Evolutionary conservation across 139 green algal genomes (phyloP).

Genomic region (Tetratostichococcus sp.): DNA sequence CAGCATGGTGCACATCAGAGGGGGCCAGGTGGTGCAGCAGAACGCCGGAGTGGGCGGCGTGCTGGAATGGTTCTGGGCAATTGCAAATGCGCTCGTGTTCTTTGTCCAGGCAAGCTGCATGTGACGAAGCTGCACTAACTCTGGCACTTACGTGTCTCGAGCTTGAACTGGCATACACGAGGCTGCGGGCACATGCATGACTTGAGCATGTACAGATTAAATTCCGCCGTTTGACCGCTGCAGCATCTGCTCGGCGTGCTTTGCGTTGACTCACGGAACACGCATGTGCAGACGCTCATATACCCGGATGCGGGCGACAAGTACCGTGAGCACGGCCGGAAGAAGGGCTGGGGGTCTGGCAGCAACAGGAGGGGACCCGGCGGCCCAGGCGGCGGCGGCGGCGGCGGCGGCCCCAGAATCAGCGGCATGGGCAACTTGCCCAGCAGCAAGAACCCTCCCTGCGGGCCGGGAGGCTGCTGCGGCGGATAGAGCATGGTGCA

Average conservation of each 20-base stretch:
- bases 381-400: neutral
- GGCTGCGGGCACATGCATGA: too few relatives aligned
- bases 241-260: too few relatives aligned
- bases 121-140: too few relatives aligned
- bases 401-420: neutral
- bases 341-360: conserved; percentile 5
- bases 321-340: conserved; percentile 4
- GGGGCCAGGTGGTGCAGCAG: conserved; percentile 19
- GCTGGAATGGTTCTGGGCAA: conserved; percentile 10
- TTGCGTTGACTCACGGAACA: too few relatives aligned
- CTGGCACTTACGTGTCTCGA: neutral
- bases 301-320: neutral
- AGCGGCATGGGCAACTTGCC: neutral
- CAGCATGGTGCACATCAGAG: neutral
- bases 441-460: neutral
- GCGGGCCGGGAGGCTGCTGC: neutral
- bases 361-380: neutral
- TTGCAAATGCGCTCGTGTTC: conserved; percentile 24
- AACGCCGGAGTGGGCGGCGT: conserved; percentile 12
- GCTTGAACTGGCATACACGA: too few relatives aligned
- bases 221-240: too few relatives aligned
- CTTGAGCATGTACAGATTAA: too few relatives aligned
- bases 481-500: too few relatives aligned
- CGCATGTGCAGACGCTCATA: conserved; percentile 7
- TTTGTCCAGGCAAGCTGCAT: conserved; percentile 14